Evolutionary conservation across 1,284 basidiomycete species (phyloP), one percentile per base, ranked within the genome.

Genomic region (Trichosporon faecale): DNA sequence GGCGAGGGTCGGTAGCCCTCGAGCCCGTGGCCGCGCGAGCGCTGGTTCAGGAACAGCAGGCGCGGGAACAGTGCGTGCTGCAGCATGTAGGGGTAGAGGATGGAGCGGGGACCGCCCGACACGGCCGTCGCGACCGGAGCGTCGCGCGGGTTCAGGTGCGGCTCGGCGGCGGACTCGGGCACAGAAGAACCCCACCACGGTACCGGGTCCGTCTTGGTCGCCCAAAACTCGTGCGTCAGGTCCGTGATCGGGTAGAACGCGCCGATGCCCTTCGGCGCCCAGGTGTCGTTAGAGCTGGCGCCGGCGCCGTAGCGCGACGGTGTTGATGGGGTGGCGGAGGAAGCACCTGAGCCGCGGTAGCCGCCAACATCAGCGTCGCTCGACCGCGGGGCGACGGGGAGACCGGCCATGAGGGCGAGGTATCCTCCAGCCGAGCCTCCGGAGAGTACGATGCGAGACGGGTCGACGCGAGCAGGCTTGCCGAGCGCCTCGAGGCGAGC

Each of bases 231-330:
- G 72, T 83, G 78, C 40, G 75, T 75, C 35, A 83, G 68, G 75
- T 83, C 80, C 8, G 81, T 80, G 57, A 83, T 83, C 35, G 81
- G 79, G 68, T 82, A 82, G 68, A 82, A 82, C 2, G 80, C 79
- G 4, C 80, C 81, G 27, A 82, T 68, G 68, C 77, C 74, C 0
- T 69, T 68, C 27, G 79, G 73, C 61, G 75, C 76, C 61, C 78
- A 79, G 29, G 77, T 78, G 9, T 76, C 73, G 2, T 77, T 44
- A 5, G 40, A 7, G 18, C 40, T n/a, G 16, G 40, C 40, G 40
- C 40, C 40, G 7, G 31, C 68, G 27, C 66, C 66, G 14, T n/a
- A 18, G 49, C 49, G 49, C 6, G 49, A 52, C 12, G 49, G 23
- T 3, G n/a, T 52, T 11, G 49, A 52, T 4, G 49, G 49, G 18